Conservation (phyloP, 768 basidiomycete species). For the Saitozyma podzolica region DNA sequence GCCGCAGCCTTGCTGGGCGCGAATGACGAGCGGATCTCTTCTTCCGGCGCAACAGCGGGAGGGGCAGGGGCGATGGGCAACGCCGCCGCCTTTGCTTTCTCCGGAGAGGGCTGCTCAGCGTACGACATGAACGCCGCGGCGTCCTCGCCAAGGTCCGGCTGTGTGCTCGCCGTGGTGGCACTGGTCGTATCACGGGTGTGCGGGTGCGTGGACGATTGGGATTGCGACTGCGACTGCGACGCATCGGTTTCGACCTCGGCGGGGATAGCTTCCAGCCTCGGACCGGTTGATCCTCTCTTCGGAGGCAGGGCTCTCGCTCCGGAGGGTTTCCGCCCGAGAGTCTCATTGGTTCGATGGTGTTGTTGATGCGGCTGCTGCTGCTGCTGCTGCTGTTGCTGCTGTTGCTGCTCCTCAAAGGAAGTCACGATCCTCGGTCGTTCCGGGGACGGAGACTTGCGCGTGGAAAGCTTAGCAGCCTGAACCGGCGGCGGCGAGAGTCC, state of each 20-base stretch:
- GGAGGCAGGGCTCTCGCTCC: constrained; percentile 49
- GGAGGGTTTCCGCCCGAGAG: constrained; percentile 50
- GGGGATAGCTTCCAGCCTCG: constrained; percentile 14
- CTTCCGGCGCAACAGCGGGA: constrained; percentile 16
- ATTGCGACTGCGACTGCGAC: constrained; percentile 31
- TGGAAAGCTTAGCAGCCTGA: neutral
- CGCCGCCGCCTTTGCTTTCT: neutral
- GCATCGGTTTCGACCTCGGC: constrained; percentile 41
- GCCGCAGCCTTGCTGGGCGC: constrained; percentile 79
- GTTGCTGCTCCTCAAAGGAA: constrained; percentile 15
- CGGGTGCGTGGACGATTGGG: too few relatives aligned
- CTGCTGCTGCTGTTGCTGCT: neutral
- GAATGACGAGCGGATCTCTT: constrained; percentile 78
- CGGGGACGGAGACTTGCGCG: constrained; percentile 10
- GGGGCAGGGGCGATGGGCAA: constrained; percentile 25
- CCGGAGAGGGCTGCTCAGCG: constrained; percentile 29
- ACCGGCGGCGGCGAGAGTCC: neutral
- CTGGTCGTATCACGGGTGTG: too few relatives aligned
- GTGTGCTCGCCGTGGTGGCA: neutral
- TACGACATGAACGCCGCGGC: constrained; percentile 43
- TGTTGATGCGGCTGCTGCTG: neutral
- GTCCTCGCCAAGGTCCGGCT: constrained; percentile 34
- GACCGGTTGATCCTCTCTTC: constrained; percentile 51
- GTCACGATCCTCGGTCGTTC: constrained; percentile 35
- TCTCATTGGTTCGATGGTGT: constrained; percentile 6